Percentiles rank a stretch among this genome's conserved stretches.
These are phyloP conservation scores for Ceratocystiopsis brevicomis DNA, from an alignment of 2,329 filamentous ascomycete genomes.

Conservation along the genomic window DNA sequence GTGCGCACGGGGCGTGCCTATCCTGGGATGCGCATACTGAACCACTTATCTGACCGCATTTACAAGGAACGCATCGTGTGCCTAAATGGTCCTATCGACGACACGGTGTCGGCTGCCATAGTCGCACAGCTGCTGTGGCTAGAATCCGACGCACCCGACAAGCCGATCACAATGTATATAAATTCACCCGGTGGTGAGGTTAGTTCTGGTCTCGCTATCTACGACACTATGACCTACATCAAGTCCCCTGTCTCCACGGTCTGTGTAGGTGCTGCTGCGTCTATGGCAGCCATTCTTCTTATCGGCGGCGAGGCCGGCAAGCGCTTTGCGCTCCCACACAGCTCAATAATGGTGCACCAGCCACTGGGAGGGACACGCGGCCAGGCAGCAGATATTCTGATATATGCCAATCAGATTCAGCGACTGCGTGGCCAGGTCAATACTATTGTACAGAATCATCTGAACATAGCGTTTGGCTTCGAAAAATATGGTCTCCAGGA, in stretches of 20 bases:
- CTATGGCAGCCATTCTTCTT: conserved; percentile 81
- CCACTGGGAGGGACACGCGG: conserved; percentile 57
- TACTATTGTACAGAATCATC: conserved; percentile 68
- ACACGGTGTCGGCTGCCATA: conserved; percentile 77
- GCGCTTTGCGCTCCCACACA: conserved; percentile 79
- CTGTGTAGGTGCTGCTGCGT: conserved; percentile 83
- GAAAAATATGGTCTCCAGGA: conserved; percentile 66
- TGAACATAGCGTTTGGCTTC: conserved; percentile 56
- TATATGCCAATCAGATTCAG: conserved; percentile 93
- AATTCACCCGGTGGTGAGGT: conserved; percentile 91
- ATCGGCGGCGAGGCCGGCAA: conserved; percentile 72
- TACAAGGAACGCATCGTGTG: conserved; percentile 70
- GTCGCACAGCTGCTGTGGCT: conserved; percentile 94
- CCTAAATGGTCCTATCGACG: conserved; percentile 80
- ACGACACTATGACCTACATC: conserved; percentile 98
- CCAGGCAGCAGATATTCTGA: conserved; percentile 66
- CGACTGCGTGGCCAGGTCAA: conserved; percentile 72
- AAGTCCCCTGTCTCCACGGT: conserved; percentile 83
- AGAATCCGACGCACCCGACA: conserved; percentile 87
- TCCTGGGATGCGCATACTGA: too few relatives aligned
- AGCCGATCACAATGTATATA: conserved; percentile 94
- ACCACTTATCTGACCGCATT: too few relatives aligned
- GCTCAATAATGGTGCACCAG: conserved; percentile 93
- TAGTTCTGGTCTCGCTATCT: conserved; percentile 74
- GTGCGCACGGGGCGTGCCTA: too few relatives aligned